Evolutionary conservation across 805 yeast species (phyloP).

Genomic region (Clavispora fructus): DNA sequence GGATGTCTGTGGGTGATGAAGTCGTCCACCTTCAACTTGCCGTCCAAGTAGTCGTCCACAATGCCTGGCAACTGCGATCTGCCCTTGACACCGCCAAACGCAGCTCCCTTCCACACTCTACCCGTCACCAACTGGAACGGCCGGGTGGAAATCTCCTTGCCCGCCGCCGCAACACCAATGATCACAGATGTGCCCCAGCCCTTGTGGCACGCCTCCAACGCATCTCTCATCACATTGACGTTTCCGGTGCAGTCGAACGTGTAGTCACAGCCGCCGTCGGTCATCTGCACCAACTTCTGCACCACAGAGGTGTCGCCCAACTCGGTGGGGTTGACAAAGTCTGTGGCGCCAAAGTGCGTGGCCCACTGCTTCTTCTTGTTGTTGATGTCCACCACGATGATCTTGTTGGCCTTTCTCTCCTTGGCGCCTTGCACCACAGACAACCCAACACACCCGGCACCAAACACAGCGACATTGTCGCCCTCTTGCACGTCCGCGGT

Average conservation of each 20-base stretch:
- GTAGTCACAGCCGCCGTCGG: constrained; percentile 95
- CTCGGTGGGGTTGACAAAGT: constrained; percentile 81
- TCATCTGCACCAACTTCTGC: constrained; percentile 75
- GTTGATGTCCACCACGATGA: constrained; percentile 84
- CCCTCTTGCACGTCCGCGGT: constrained; percentile 89
- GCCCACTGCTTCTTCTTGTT: constrained; percentile 85
- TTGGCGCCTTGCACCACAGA: constrained; percentile 95
- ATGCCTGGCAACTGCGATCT: constrained; percentile 90
- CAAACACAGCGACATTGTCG: constrained; percentile 93
- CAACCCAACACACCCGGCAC: constrained; percentile 97
- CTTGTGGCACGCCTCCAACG: constrained; percentile 95
- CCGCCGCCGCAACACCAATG: constrained; percentile 99
- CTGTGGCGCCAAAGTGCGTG: constrained; percentile 87
- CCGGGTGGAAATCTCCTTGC: constrained; percentile 91
- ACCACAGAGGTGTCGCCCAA: constrained; percentile 70
- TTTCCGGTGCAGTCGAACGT: constrained; percentile 99
- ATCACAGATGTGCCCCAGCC: constrained; percentile 98
- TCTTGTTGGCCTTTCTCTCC: constrained; percentile 71
- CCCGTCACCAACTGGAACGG: constrained; percentile 99
- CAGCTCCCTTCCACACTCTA: constrained; percentile 98
- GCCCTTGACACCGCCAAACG: constrained; percentile 99
- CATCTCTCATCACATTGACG: constrained; percentile 89
- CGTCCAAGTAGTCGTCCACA: constrained; percentile 78
- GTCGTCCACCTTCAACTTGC: constrained; percentile 85
- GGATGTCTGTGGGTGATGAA: constrained; percentile 88